Evolutionary conservation across 192 early-diverging fungal genomes (phyloP), one percentile per base, ranked within the genome.

Genomic region (Linnemannia zychae): DNA sequence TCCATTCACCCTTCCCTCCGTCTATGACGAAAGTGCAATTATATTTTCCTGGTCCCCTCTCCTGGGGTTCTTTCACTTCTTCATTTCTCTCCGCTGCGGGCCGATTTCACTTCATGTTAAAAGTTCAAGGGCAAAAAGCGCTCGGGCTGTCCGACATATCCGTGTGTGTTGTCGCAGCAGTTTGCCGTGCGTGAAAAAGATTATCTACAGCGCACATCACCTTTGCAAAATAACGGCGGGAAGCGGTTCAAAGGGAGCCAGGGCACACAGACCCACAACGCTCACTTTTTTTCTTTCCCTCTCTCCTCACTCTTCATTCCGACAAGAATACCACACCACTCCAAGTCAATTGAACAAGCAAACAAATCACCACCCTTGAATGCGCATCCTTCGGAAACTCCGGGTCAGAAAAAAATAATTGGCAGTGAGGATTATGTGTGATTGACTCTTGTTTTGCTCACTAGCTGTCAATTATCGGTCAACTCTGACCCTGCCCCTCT

Each of bases 361-460:
- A 44, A 3, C 40, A 63, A 12, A 28, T 12, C 57, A 28, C n/a
- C n/a, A n/a, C n/a, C n/a, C n/a, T n/a, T n/a, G n/a, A n/a, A n/a
- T n/a, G n/a, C n/a, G n/a, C n/a, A n/a, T n/a, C n/a, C n/a, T 63
- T 63, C 57, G 57, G 57, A 63, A 63, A 63, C 57, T 63, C 57
- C 57, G 57, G 57, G 57, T 63, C 57, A n/a, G 22, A 18, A 53
- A 53, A 50, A 53, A 53, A 18, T 22, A 60, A 60, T 31, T 60
- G n/a, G 24, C 53, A 60, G 53, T 3, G 24, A 31, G 28, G 24
- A 24, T 31, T 63, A 63, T 12, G 57, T 63, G 57, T 63, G 11
- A 28, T 33, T 31, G 57, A 63, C 57, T 63, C 57, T 33, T 63
- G 24, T 31, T 63, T 63, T 28, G 28, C 57, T 63, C 57, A 63